phyloP scores from a whole-genome alignment of 441 rosid species.

The Bocquillonia castaneifolia region DNA sequence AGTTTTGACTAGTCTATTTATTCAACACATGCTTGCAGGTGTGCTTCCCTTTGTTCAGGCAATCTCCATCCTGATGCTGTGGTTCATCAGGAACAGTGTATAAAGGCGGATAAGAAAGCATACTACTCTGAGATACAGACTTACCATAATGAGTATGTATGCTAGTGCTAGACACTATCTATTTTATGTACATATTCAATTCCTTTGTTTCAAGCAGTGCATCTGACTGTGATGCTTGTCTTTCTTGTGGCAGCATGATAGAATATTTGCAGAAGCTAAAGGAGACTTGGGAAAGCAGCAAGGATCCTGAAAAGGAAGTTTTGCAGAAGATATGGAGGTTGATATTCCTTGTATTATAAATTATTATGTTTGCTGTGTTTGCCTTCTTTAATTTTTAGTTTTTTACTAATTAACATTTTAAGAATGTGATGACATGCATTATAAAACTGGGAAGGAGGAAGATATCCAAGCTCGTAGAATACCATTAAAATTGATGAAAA shows the following conservation, averaged over 20 bases:
- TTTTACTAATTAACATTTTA: not conserved
- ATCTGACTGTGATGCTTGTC: conserved; percentile 22
- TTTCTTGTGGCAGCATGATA: conserved; percentile 60
- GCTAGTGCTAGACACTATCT: conserved; percentile 27
- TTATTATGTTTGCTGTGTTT: conserved; percentile 14
- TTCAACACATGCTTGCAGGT: conserved; percentile 58
- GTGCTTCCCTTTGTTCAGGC: conserved; percentile 64
- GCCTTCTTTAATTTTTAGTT: not conserved
- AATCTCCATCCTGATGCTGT: conserved; percentile 80
- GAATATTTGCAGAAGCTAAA: conserved; percentile 64
- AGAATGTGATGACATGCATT: not conserved
- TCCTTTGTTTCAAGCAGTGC: conserved; percentile 6
- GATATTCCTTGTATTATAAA: conserved; percentile 19
- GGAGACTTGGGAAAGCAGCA: conserved; percentile 67
- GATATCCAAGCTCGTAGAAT: not conserved
- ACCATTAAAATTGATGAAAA: conserved; percentile 1
- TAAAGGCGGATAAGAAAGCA: conserved; percentile 48
- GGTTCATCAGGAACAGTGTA: conserved; percentile 40
- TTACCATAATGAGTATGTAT: conserved; percentile 83
- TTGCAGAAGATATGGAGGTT: conserved; percentile 60
- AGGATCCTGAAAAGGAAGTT: conserved; percentile 63
- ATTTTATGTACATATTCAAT: not conserved
- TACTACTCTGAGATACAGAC: conserved; percentile 59
- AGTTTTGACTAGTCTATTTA: conserved; percentile 19
- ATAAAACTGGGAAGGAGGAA: conserved; percentile 7